Base-by-base conservation (phyloP, 257 asterid genomes). In the Solanum chiquidenum region DNA sequence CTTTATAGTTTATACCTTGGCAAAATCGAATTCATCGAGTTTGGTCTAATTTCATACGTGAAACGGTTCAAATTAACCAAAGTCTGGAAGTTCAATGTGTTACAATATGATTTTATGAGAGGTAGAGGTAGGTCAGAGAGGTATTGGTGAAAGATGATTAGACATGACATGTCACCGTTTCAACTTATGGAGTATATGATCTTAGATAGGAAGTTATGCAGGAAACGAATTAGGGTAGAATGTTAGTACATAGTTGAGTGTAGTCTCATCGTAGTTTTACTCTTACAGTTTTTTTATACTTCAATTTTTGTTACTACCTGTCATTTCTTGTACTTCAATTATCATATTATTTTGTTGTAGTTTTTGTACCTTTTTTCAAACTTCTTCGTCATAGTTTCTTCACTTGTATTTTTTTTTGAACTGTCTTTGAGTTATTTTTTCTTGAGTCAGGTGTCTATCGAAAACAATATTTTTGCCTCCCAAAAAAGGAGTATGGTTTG, bases 81-180 rank as follows among this genome's bases (percentile, higher is more conserved):
- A 52, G 21, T 55, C 5, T 20, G 12, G 0, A 58, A 58, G 66
- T 58, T 58, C 2, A 20, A 58, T 20, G 66, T 58, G 11, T 58
- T 58, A 58, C 66, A 58, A 3, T 20, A 58, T 58, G 66, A 20
- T 58, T 58, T 58, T 58, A 58, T 20, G 25, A 1, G 66, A 20
- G 12, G 25, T 58, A 7, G 1, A 58, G 25, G 12, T 58, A 7
- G 5, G 2, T 3, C 1, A 1, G 5, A 58, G 12, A 58, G 9
- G 12, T 7, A 21, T 58, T 21, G 11, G 25, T 7, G 12, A 58
- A 21, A 58, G 2, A 58, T 58, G 11, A 58, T 58, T 7, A 21
- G 12, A 1, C 5, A 21, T 0, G 5, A 0, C 12, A 58, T 55
- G 25, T 0, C n/a, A 7, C 5, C 0, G 4, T 58, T 58, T 58